phyloP scores from a whole-genome alignment of 2,329 filamentous ascomycete genomes.

The Apiospora phragmitis region DNA sequence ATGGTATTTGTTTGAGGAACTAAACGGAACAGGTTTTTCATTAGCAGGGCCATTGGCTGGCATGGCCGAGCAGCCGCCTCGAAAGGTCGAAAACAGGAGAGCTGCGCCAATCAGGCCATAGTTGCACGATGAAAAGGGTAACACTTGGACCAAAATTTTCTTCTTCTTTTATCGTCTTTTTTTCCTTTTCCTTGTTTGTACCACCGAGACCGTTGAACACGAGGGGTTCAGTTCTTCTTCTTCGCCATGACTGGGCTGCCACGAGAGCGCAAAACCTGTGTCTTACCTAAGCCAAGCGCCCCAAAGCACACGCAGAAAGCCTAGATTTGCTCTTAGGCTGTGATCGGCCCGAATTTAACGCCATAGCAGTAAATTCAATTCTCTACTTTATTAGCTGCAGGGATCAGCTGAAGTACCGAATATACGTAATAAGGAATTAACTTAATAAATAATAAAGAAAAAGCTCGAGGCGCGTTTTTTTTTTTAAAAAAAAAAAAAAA shows the following conservation, averaged over 20 bases:
- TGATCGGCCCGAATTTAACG: no score
- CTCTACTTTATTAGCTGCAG: no score
- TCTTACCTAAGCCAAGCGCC: neutral
- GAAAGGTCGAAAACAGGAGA: neutral
- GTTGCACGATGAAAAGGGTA: neutral
- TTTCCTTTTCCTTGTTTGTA: neutral
- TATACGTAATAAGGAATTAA: no score
- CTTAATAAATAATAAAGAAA: no score
- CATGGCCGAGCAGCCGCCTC: neutral
- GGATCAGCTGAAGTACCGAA: no score
- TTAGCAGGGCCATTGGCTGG: neutral
- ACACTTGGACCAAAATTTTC: neutral
- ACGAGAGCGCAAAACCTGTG: neutral
- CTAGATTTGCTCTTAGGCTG: neutral
- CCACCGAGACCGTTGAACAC: conserved; percentile 2
- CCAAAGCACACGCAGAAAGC: neutral
- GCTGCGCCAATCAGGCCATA: neutral
- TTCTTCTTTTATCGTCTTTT: neutral
- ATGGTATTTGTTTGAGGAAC: neutral
- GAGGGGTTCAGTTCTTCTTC: conserved; percentile 2
- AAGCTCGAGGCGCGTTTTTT: no score
- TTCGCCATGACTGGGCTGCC: neutral
- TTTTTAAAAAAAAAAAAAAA: no score
- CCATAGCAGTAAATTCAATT: no score
- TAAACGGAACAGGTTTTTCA: neutral